Conservation (phyloP, 2,329 filamentous ascomycete species). For the Penicillium sp. region DNA sequence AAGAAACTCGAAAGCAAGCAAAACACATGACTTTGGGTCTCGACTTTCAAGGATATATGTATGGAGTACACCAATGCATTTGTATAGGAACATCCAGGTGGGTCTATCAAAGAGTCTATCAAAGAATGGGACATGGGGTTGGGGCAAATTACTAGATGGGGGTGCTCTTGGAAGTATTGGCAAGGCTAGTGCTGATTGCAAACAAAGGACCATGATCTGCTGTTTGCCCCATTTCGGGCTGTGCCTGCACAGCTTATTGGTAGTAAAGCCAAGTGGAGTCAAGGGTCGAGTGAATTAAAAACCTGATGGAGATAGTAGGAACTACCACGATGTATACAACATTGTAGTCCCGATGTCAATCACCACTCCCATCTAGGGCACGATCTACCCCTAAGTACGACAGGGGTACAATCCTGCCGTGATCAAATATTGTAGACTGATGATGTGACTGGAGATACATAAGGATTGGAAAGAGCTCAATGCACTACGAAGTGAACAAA, state of each 20-base stretch:
- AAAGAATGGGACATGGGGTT: not conserved
- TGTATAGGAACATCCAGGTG: not conserved
- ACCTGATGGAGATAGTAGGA: not conserved
- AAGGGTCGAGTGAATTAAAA: not conserved
- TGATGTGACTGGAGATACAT: not conserved
- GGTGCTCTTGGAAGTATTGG: not conserved
- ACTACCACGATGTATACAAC: not conserved
- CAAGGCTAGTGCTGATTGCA: not conserved
- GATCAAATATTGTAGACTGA: not conserved
- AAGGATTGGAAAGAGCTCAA: not conserved
- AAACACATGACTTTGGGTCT: not conserved
- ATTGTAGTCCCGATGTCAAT: not conserved
- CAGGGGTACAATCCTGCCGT: no score
- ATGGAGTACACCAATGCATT: not conserved
- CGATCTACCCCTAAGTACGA: not conserved
- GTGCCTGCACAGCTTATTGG: not conserved
- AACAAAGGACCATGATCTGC: not conserved
- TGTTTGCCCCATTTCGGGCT: not conserved
- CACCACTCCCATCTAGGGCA: not conserved
- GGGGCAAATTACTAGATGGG: not conserved
- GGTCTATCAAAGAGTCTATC: not conserved
- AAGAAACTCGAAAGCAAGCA: constrained; percentile 4
- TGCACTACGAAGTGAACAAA: not conserved
- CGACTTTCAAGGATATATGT: not conserved
- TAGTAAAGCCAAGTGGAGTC: not conserved